A percentile compares a stretch with the other conserved stretches of the same genome.
These are phyloP conservation scores for Tulasnella calospora DNA, from an alignment of 768 basidiomycete species.

Conservation along the genomic window DNA sequence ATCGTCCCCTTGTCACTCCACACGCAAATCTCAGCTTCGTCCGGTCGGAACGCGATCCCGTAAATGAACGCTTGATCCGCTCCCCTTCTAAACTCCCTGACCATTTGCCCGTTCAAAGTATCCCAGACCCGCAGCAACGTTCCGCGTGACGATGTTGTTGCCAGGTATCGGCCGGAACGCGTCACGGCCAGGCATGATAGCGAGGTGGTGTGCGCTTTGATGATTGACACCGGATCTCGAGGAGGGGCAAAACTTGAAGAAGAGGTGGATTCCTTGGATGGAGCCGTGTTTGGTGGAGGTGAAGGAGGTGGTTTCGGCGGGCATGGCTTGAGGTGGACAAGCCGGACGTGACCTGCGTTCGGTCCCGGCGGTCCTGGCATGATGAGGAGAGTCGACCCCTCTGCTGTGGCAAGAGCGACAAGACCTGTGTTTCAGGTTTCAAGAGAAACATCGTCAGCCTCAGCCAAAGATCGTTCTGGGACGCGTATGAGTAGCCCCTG, in stretches of 20 bases:
- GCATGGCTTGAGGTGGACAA: constrained; percentile 81
- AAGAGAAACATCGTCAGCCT: background rate
- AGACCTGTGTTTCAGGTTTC: constrained; percentile 49
- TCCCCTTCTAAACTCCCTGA: constrained; percentile 77
- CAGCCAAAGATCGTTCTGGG: background rate
- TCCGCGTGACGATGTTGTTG: constrained; percentile 77
- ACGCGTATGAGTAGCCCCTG: background rate
- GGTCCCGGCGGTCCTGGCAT: constrained; percentile 81
- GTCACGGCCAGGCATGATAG: constrained; percentile 74
- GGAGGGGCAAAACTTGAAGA: constrained; percentile 40
- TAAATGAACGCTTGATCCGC: constrained; percentile 89
- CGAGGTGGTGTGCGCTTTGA: constrained; percentile 75
- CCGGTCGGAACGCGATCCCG: constrained; percentile 79
- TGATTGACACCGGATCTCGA: constrained; percentile 66
- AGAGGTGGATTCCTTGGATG: background rate
- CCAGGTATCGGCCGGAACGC: constrained; percentile 70
- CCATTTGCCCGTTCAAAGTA: constrained; percentile 60
- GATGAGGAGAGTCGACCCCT: constrained; percentile 73
- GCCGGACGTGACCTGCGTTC: constrained; percentile 82
- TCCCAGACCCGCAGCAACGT: constrained; percentile 90
- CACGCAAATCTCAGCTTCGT: constrained; percentile 80
- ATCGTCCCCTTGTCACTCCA: constrained; percentile 97
- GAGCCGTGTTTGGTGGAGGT: constrained; percentile 30
- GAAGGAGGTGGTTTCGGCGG: constrained; percentile 48
- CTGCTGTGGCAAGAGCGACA: constrained; percentile 70